Evolutionary conservation across 1,284 basidiomycete genomes (phyloP).

Genomic region (Kwoniella shivajii): DNA sequence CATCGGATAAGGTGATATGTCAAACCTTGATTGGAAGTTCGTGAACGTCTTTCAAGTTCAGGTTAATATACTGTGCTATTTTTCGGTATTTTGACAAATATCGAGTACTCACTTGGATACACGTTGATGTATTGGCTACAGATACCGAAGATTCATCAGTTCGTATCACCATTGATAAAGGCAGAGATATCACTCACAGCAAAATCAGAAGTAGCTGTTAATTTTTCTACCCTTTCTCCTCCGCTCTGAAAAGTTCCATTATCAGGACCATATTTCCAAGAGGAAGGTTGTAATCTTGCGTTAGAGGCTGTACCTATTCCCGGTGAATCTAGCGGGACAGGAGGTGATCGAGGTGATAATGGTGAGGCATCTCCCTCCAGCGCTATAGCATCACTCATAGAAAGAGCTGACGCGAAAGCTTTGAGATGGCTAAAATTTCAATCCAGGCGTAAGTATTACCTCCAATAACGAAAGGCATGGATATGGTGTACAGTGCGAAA

Average conservation of each 20-base stretch:
- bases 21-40: constrained; percentile 63
- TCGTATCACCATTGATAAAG: background rate
- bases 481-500: background rate
- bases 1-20: constrained; percentile 80
- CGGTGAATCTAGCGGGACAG: constrained; percentile 18
- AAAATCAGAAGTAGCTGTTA: constrained; percentile 87
- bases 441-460: background rate
- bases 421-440: constrained; percentile 41
- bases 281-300: background rate
- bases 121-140: constrained; percentile 72
- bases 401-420: constrained; percentile 50
- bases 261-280: constrained; percentile 41
- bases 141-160: constrained; percentile 2
- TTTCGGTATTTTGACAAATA: background rate
- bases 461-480: background rate
- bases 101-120: constrained; percentile 58
- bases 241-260: constrained; percentile 21
- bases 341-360: constrained; percentile 33
- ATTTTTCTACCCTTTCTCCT: constrained; percentile 64
- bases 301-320: background rate
- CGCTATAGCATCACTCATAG: constrained; percentile 35
- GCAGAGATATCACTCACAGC: constrained; percentile 58
- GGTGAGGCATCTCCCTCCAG: constrained; percentile 39
- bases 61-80: background rate
- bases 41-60: background rate